Evolutionary conservation across 345 rosid species (phyloP).

Genomic region (Populus nigra): DNA sequence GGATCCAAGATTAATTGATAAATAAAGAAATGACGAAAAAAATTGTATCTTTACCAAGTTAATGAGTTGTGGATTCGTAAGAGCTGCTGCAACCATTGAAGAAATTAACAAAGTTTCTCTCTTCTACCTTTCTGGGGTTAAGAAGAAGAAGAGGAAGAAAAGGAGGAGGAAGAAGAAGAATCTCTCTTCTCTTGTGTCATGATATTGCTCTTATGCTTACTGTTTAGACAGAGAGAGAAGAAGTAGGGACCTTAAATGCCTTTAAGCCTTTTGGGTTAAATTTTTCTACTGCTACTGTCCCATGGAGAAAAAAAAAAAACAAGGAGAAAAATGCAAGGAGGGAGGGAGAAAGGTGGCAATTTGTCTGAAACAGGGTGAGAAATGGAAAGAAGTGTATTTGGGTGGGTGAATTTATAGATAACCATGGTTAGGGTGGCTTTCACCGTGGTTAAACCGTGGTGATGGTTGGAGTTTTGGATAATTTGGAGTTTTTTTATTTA

Average conservation of each 20-base stretch:
- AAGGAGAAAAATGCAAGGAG: background rate
- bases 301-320: background rate
- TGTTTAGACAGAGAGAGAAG: background rate
- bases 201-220: background rate
- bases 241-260: background rate
- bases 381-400: background rate
- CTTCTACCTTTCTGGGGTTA: background rate
- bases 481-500: background rate
- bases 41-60: background rate
- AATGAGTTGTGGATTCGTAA: background rate
- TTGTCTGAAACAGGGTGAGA: background rate
- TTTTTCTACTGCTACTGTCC: background rate
- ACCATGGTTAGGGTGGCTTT: background rate
- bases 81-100: background rate
- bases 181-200: background rate
- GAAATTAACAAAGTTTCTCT: background rate
- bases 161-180: background rate
- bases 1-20: background rate
- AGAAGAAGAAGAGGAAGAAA: background rate
- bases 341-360: background rate
- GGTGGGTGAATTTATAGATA: background rate
- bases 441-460: conserved; percentile 13
- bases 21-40: background rate
- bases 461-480: background rate
- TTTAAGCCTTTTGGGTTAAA: background rate